Conservation (phyloP, 495 filamentous ascomycete genomes). For the Parachaetomium inaequale region DNA sequence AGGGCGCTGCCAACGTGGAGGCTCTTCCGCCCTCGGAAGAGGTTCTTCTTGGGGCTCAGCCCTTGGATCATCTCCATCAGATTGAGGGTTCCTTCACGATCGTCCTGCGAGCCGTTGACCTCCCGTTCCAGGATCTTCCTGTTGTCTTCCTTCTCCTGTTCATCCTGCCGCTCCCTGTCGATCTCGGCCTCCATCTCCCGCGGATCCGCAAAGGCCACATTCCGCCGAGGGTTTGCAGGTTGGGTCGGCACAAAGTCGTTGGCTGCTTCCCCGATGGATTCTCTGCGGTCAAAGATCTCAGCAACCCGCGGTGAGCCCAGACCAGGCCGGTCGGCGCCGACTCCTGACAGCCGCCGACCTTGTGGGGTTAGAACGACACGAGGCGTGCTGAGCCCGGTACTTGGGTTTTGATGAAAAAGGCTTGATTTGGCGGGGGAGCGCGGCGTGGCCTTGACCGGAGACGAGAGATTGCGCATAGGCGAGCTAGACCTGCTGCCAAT, state of each 20-base stretch:
- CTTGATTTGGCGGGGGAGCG: constrained; percentile 33
- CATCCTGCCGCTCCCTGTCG: constrained; percentile 62
- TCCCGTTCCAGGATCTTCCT: constrained; percentile 52
- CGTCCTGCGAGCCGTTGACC: constrained; percentile 45
- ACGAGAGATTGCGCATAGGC: constrained; percentile 28
- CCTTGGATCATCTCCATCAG: constrained; percentile 74
- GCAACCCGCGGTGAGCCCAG: constrained; percentile 76
- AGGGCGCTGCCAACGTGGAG: constrained; percentile 70
- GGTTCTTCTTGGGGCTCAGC: constrained; percentile 71
- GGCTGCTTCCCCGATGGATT: constrained; percentile 65
- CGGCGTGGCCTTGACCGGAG: constrained; percentile 25
- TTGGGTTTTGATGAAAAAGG: constrained; percentile 56
- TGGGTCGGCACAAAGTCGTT: constrained; percentile 55
- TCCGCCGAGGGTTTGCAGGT: constrained; percentile 29
- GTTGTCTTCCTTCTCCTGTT: constrained; percentile 59
- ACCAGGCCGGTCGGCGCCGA: constrained; percentile 70
- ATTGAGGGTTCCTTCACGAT: constrained; percentile 58
- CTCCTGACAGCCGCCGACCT: constrained; percentile 60
- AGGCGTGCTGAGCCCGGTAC: constrained; percentile 58
- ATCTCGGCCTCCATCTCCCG: constrained; percentile 63
- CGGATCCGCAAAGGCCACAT: constrained; percentile 65
- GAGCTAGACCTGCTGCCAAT: constrained; percentile 34
- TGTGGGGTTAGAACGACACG: constrained; percentile 63
- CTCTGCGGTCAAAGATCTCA: constrained; percentile 67
- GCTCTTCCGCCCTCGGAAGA: constrained; percentile 67